These are phyloP conservation scores for Medicago lupulina DNA, from an alignment of 306 rosid genomes.

Conservation along the genomic window DNA sequence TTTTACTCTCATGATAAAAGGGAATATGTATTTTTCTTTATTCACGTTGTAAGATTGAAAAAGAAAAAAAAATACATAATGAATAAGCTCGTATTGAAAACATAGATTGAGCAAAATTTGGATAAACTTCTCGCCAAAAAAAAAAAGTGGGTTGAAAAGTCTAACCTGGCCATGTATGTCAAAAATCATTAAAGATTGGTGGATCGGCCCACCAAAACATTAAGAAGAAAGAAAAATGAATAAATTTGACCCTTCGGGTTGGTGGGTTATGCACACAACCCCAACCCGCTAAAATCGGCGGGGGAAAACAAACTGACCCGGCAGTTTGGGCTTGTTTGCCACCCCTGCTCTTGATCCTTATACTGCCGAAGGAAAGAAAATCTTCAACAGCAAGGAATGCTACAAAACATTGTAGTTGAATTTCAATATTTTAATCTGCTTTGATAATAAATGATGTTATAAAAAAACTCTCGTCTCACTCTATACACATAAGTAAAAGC, in stretches of 20 bases:
- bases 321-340: conserved; percentile 13
- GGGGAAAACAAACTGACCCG: conserved; percentile 7
- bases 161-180: background rate
- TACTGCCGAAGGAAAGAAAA: conserved; percentile 32
- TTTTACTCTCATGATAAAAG: background rate
- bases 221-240: background rate
- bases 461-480: conserved; percentile 14
- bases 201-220: background rate
- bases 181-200: background rate
- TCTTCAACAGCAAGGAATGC: background rate
- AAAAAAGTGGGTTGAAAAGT: background rate
- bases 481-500: conserved; percentile 35
- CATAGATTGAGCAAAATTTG: conserved; percentile 1
- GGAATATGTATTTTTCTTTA: background rate
- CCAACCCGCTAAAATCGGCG: conserved; percentile 17
- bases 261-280: background rate
- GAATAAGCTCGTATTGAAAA: background rate
- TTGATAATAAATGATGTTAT: background rate
- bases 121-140: conserved; percentile 4
- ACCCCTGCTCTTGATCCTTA: background rate
- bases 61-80: background rate
- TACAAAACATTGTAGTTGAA: background rate
- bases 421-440: conserved; percentile 22
- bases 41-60: background rate
- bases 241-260: conserved; percentile 2